Conservation (phyloP, 148 eudicot species). For the Fagopyrum esculentum region DNA sequence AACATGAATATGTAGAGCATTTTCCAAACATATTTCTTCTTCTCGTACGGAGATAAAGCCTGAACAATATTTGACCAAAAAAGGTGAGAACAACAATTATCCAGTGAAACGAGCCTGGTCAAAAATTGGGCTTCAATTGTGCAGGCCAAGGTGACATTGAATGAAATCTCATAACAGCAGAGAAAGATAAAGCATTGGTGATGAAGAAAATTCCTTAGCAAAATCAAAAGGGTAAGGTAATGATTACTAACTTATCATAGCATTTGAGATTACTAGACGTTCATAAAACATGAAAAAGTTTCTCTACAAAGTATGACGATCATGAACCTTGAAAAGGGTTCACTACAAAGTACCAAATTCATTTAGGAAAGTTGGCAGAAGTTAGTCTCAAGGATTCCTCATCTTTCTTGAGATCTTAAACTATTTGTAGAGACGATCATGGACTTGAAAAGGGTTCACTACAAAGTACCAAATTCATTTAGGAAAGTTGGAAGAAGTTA, state of each 20-base stretch:
- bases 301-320: no score
- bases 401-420: neutral
- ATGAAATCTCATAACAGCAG: neutral
- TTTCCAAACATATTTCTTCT: constrained; percentile 99
- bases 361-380: neutral
- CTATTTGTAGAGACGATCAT: neutral
- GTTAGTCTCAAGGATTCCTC: neutral
- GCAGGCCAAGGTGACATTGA: neutral
- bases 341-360: neutral
- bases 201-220: neutral
- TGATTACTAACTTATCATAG: neutral
- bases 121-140: neutral
- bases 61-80: constrained; percentile 20
- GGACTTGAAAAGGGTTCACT: neutral
- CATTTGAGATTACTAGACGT: neutral
- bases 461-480: constrained; percentile 1
- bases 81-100: neutral
- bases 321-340: neutral
- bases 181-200: neutral
- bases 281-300: neutral
- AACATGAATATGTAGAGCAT: constrained; percentile 94
- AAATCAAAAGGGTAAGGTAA: neutral
- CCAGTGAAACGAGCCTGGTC: neutral
- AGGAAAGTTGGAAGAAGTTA: neutral
- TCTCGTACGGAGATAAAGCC: constrained; percentile 78